Evolutionary conservation across 257 asterid species (phyloP).

Genomic region (Mitragyna speciosa): DNA sequence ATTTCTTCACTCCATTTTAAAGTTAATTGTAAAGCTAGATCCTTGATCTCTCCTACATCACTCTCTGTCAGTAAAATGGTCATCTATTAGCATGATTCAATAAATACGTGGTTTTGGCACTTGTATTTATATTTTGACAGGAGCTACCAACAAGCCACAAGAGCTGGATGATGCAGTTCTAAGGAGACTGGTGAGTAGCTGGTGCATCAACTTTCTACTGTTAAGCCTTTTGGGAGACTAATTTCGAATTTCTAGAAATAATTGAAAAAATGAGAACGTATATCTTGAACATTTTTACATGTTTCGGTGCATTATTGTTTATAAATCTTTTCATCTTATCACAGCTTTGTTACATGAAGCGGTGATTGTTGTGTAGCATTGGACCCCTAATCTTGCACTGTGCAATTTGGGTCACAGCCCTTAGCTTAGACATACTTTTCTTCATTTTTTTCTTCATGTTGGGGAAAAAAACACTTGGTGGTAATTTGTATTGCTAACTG

Average conservation of each 20-base stretch:
- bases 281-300: not conserved
- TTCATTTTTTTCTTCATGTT: not conserved
- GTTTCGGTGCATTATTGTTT: not conserved
- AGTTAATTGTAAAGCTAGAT: no score
- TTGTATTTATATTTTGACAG: constrained; percentile 47
- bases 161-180: constrained; percentile 99
- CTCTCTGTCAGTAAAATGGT: not conserved
- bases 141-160: constrained; percentile 98
- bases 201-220: constrained; percentile 9
- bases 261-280: not conserved
- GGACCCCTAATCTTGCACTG: not conserved
- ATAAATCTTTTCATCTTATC: not conserved
- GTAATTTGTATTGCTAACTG: not conserved
- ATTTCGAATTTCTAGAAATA: not conserved
- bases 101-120: not conserved
- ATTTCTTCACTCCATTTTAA: no score
- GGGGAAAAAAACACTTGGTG: not conserved
- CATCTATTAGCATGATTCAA: not conserved
- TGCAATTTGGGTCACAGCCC: not conserved
- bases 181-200: constrained; percentile 88
- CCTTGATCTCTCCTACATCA: not conserved
- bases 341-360: not conserved
- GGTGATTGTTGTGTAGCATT: not conserved
- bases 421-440: not conserved
- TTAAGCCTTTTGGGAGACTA: not conserved